These are phyloP conservation scores for Wickerhamiella spandovensis DNA, from an alignment of 805 yeast genomes.

Conservation along the genomic window DNA sequence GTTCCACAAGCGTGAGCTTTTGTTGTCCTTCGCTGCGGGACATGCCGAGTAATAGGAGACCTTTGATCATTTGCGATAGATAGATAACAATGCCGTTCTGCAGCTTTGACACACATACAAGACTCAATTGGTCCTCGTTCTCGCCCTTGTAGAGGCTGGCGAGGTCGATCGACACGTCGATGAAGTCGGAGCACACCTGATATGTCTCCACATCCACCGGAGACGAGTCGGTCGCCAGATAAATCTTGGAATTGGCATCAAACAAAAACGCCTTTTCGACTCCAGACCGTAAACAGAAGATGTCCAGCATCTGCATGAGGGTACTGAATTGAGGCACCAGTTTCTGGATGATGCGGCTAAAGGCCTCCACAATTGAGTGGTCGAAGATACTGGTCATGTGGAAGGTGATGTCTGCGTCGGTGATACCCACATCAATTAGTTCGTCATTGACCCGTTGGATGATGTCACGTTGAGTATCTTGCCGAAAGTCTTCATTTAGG, in stretches of 20 bases:
- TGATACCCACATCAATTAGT: slow-evolving; percentile 73
- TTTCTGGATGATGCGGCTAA: slow-evolving; percentile 84
- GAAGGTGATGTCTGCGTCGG: slow-evolving; percentile 81
- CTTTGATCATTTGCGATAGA: slow-evolving; percentile 83
- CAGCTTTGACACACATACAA: slow-evolving; percentile 35
- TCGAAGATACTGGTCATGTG: slow-evolving; percentile 90
- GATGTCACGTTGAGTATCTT: slow-evolving; percentile 92
- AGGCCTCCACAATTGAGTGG: slow-evolving; percentile 91
- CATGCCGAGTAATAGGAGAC: slow-evolving; percentile 79
- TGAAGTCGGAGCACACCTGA: slow-evolving; percentile 94
- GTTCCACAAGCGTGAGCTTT: slow-evolving; percentile 62
- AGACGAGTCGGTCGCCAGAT: slow-evolving; percentile 89
- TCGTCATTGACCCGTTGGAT: slow-evolving; percentile 95
- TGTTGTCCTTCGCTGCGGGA: slow-evolving; percentile 51
- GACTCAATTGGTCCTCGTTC: slow-evolving; percentile 6
- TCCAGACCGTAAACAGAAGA: slow-evolving; percentile 74
- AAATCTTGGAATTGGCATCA: slow-evolving; percentile 83
- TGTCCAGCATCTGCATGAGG: slow-evolving; percentile 77
- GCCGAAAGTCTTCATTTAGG: slow-evolving; percentile 78
- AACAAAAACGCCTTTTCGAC: slow-evolving; percentile 89
- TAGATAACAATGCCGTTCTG: slow-evolving; percentile 77
- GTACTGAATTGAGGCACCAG: slow-evolving; percentile 79
- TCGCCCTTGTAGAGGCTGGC: slow-evolving; percentile 30
- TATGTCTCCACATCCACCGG: slow-evolving; percentile 93
- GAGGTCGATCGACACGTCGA: slow-evolving; percentile 83